Evolutionary conservation across 2,329 filamentous ascomycete genomes (phyloP), one percentile per base, ranked within the genome.

Genomic region (Cytospora piceae): DNA sequence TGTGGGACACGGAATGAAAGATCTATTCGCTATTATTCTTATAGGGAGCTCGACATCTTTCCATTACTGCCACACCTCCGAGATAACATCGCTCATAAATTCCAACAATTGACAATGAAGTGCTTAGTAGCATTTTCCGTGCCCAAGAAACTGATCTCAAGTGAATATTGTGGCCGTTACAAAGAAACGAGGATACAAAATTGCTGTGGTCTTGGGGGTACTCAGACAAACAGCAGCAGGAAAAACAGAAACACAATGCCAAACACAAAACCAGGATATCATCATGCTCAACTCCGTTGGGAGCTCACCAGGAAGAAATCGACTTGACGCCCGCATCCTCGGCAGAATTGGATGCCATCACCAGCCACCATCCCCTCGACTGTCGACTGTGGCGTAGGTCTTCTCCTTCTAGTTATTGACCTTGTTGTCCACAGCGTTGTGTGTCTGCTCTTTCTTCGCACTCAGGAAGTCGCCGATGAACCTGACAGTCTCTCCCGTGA

Each of bases 341-440:
- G 4, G 56, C 59, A 20, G 51, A 46, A 27, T 11, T 37, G 34
- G 49, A 34, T n/a, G 32, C 58, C 53, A 57, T 60, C n/a, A 12
- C 53, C 61, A 60, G 53, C 53, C 32, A 31, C n/a, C 9, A 9
- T 4, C 3, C 14, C 12, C 7, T 31, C 9, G n/a, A 49, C 46
- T 49, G 2, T 49, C n/a, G 8, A 22, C n/a, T 49, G 22, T 49
- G 46, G n/a, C 3, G n/a, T 31, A 51, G 31, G 51, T 57, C 39
- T 31, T 56, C 52, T 1, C 39, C n/a, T 54, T 42, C 46, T 67
- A 67, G 58, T 68, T 68, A 55, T 54, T 66, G 39, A 32, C 61
- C 67, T 68, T 68, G 61, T 67, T 67, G 52, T 68, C 67, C 57
- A 68, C 61, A 22, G 37, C 56, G 15, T 64, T 63, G 15, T 63